phyloP scores from a whole-genome alignment of 164 flowering plant genomes.

The Vitis vinifera region ASM3070453v1 NC_081812.1:13794001-13794500 shows the following conservation, averaged over 20 bases:
- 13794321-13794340: conserved; percentile 12
- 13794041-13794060: not conserved
- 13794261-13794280: conserved; percentile 20
- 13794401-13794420: conserved; percentile 18
- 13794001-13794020: conserved; percentile 87
- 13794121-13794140: conserved; percentile 30
- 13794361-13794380: conserved; percentile 5
- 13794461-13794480: conserved; percentile 32
- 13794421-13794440: conserved; percentile 25
- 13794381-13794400: conserved; percentile 16
- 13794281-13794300: conserved; percentile 19
- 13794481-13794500: conserved; percentile 31
- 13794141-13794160: conserved; percentile 23
- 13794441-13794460: conserved; percentile 16
- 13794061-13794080: not conserved
- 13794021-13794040: conserved; percentile 7
- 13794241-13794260: conserved; percentile 21
- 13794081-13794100: conserved; percentile 11
- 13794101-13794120: conserved; percentile 95
- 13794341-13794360: conserved; percentile 19
- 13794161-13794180: conserved; percentile 18
- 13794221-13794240: conserved; percentile 12
- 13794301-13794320: conserved; percentile 19
- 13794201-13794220: conserved; percentile 24
- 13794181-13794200: conserved; percentile 18